Percentiles rank a stretch among this genome's conserved stretches.
phyloP scores from a whole-genome alignment of 495 filamentous ascomycete species.

The Viridothelium virens region DNA sequence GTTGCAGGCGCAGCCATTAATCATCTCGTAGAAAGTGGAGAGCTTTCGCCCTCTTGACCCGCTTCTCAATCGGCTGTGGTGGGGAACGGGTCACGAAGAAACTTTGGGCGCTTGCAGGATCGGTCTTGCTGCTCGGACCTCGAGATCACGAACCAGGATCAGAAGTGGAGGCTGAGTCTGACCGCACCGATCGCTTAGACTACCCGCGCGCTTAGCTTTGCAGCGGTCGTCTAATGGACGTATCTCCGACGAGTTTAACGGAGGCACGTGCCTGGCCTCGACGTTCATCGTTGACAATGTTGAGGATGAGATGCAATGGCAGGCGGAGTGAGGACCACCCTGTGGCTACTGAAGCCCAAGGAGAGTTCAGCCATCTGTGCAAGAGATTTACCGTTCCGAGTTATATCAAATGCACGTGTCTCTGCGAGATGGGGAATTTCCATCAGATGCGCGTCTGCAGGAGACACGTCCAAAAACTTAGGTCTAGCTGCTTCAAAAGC shows the following conservation, averaged over 20 bases:
- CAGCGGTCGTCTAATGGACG: not conserved
- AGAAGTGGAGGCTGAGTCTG: not conserved
- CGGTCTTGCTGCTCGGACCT: too few species aligned
- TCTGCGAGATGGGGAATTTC: not conserved
- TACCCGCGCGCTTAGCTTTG: not conserved
- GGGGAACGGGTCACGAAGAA: too few species aligned
- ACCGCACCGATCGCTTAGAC: not conserved
- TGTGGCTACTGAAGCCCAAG: slow-evolving; percentile 4
- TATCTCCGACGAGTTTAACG: not conserved
- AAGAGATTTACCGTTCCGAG: not conserved
- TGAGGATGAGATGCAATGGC: slow-evolving; percentile 2
- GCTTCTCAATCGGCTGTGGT: too few species aligned
- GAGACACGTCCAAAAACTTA: not conserved
- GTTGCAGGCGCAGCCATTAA: not conserved
- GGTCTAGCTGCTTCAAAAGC: not conserved
- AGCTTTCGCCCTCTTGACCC: too few species aligned
- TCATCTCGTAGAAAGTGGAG: too few species aligned
- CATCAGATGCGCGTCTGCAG: not conserved
- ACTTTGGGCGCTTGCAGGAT: too few species aligned
- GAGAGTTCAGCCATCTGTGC: not conserved
- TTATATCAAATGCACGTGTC: not conserved
- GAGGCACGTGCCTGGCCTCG: not conserved
- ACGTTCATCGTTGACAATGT: not conserved
- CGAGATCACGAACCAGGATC: not conserved
- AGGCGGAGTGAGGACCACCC: slow-evolving; percentile 2